Evolutionary conservation across 306 rosid genomes (phyloP).

Genomic region (Cajanus cajan): DNA sequence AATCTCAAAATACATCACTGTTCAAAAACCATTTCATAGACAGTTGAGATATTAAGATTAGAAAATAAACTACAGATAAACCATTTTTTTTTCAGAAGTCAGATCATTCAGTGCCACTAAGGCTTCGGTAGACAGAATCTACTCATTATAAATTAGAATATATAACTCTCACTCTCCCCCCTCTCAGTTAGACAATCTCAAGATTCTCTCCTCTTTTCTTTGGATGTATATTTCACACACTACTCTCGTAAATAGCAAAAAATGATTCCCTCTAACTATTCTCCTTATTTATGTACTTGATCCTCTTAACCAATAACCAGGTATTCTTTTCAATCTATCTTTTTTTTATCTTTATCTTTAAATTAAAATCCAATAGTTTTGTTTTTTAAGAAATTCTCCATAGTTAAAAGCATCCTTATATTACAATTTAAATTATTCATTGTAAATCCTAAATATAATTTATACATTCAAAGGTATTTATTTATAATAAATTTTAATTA

Average conservation of each 20-base stretch:
- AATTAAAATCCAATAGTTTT: too few species aligned
- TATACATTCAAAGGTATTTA: too few species aligned
- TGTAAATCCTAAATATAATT: neutral
- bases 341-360: too few species aligned
- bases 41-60: neutral
- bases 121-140: neutral
- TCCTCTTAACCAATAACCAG: neutral
- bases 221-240: too few species aligned
- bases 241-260: too few species aligned
- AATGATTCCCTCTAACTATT: neutral
- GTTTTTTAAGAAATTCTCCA: neutral
- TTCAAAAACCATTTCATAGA: neutral
- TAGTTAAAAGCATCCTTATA: too few species aligned
- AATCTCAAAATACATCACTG: neutral
- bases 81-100: neutral
- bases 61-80: neutral
- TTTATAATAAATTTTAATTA: too few species aligned
- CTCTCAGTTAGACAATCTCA: too few species aligned
- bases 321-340: neutral
- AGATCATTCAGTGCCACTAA: neutral
- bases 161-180: too few species aligned
- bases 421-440: neutral
- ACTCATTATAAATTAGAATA: too few species aligned
- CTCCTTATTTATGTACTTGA: neutral
- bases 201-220: too few species aligned